Conservation (phyloP, 306 rosid genomes). For the Spatholobus suberectus region DNA sequence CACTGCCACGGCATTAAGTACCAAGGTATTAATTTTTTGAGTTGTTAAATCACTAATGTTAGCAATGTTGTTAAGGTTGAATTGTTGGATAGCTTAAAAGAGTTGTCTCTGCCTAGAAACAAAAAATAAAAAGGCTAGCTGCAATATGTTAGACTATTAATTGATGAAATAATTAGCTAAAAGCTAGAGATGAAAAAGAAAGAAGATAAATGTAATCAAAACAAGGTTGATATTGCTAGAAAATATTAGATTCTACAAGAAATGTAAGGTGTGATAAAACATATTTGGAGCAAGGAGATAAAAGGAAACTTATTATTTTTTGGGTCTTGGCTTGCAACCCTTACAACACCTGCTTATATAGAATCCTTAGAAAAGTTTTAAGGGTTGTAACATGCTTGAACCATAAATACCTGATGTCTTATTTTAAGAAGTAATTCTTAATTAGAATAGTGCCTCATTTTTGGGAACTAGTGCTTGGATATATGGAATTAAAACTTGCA, state of each 20-base stretch:
- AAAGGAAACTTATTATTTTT: not conserved
- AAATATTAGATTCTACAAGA: not conserved
- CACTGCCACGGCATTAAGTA: conserved; percentile 66
- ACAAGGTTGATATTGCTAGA: not conserved
- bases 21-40: conserved; percentile 62
- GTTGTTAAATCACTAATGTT: not conserved
- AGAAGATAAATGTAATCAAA: conserved; percentile 8
- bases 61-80: conserved; percentile 25
- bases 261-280: not conserved
- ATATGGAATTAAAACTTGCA: not conserved
- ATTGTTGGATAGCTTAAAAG: conserved; percentile 21
- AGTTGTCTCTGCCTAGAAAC: not conserved
- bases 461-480: not conserved
- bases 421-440: not conserved
- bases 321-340: not conserved
- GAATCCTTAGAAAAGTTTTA: not conserved
- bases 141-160: not conserved
- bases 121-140: not conserved
- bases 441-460: no score
- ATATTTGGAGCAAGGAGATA: conserved; percentile 8
- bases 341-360: not conserved
- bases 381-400: not conserved
- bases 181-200: not conserved
- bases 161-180: conserved; percentile 2
- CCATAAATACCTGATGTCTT: not conserved